phyloP scores from a whole-genome alignment of 164 flowering plant species.

The Annona cherimola region DNA sequence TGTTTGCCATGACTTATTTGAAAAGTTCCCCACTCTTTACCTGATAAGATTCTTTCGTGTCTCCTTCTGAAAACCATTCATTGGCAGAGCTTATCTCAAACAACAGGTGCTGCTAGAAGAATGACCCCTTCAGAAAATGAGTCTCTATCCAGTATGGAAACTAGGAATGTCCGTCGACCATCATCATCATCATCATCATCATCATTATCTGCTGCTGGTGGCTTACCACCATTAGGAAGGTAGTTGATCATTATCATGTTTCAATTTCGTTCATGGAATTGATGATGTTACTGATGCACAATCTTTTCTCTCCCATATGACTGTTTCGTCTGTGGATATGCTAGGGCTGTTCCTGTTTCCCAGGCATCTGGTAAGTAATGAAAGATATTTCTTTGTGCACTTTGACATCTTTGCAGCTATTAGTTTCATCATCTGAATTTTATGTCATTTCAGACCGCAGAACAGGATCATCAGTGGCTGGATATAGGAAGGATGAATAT shows the following conservation, averaged over 20 bases:
- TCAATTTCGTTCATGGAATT: neutral
- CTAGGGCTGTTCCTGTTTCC: constrained; percentile 64
- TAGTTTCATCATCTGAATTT: constrained; percentile 11
- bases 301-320: neutral
- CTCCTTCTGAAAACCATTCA: constrained; percentile 1
- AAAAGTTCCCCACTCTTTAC: too few relatives aligned
- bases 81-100: constrained; percentile 65
- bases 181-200: constrained; percentile 28
- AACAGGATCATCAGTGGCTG: constrained; percentile 63
- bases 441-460: constrained; percentile 54
- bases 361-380: constrained; percentile 70
- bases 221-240: constrained; percentile 92
- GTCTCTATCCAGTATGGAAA: constrained; percentile 48
- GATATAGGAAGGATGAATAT: constrained; percentile 83
- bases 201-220: constrained; percentile 70
- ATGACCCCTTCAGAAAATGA: constrained; percentile 43
- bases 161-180: constrained; percentile 59
- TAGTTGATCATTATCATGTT: constrained; percentile 12
- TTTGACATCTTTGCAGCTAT: neutral
- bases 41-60: too few relatives aligned
- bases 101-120: constrained; percentile 60
- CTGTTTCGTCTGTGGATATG: constrained; percentile 13
- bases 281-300: neutral
- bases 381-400: neutral
- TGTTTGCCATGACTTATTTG: too few relatives aligned